phyloP scores from a whole-genome alignment of 768 basidiomycete genomes.

The Kwoniella pini region DNA sequence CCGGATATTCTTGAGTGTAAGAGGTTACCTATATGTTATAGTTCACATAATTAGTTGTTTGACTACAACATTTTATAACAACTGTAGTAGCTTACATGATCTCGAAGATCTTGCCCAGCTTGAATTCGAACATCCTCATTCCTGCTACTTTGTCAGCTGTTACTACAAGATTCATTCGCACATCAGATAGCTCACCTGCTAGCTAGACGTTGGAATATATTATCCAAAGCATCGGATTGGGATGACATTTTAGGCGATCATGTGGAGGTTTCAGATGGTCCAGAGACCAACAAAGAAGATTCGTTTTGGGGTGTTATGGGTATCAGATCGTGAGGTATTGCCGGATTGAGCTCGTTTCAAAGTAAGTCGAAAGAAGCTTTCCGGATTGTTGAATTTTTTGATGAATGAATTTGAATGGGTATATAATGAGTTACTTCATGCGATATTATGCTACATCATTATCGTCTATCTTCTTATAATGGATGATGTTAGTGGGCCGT shows the following conservation, averaged over 20 bases:
- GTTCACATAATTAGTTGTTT: background rate
- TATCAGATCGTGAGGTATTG: too few species aligned
- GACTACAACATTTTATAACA: background rate
- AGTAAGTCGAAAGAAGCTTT: too few species aligned
- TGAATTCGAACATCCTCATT: constrained; percentile 66
- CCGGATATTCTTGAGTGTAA: constrained; percentile 38
- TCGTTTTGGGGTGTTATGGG: too few species aligned
- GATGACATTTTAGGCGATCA: constrained; percentile 33
- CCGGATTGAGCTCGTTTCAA: too few species aligned
- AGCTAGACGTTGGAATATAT: constrained; percentile 41
- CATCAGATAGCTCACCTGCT: constrained; percentile 41
- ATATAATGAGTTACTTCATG: too few species aligned
- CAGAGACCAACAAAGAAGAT: background rate
- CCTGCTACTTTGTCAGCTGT: constrained; percentile 53
- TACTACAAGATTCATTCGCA: too few species aligned
- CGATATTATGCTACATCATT: too few species aligned
- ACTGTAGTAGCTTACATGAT: constrained; percentile 24
- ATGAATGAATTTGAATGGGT: too few species aligned
- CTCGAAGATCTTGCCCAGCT: constrained; percentile 59
- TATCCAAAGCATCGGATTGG: constrained; percentile 46
- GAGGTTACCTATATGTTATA: constrained; percentile 22
- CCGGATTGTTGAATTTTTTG: too few species aligned
- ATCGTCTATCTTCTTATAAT: too few species aligned
- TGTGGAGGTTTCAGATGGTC: constrained; percentile 15
- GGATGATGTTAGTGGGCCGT: too few species aligned